Evolutionary conservation across 192 early-diverging fungal species (phyloP).

Genomic region (Phlyctochytrium bullatum): DNA sequence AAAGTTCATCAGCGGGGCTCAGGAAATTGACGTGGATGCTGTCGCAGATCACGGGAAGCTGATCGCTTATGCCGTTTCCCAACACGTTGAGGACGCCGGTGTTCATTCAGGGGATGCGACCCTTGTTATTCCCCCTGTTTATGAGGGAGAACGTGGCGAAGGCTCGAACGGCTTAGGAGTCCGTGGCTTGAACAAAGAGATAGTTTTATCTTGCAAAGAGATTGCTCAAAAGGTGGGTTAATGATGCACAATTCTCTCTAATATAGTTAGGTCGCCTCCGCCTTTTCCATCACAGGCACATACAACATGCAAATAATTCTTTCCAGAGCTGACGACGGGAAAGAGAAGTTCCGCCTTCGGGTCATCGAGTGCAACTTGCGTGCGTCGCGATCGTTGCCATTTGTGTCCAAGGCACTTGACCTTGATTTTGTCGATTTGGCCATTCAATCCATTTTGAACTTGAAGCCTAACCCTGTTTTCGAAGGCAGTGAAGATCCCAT

Average conservation of each 20-base stretch:
- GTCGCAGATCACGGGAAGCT: constrained; percentile 84
- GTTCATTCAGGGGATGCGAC: constrained; percentile 98
- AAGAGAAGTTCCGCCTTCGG: constrained; percentile 63
- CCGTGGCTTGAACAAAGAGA: constrained; percentile 42
- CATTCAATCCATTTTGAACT: constrained; percentile 71
- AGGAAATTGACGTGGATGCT: constrained; percentile 95
- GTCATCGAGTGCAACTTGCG: constrained; percentile 99
- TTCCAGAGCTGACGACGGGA: constrained; percentile 24
- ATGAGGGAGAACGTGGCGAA: constrained; percentile 37
- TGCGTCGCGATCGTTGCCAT: constrained; percentile 96
- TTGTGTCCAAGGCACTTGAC: constrained; percentile 92
- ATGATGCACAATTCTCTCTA: not conserved
- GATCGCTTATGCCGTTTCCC: constrained; percentile 84
- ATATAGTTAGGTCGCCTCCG: constrained; percentile 63
- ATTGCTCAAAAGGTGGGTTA: constrained; percentile 68
- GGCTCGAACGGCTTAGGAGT: constrained; percentile 33
- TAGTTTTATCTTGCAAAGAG: constrained; percentile 55
- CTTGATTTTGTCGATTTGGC: constrained; percentile 90
- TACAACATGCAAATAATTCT: constrained; percentile 99
- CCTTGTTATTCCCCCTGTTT: constrained; percentile 74
- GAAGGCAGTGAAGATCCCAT: constrained; percentile 43
- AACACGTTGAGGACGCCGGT: constrained; percentile 96
- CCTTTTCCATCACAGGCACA: constrained; percentile 94
- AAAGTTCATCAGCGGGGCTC: constrained; percentile 91
- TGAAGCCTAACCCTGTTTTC: constrained; percentile 51